Percentiles rank a stretch among this genome's conserved stretches.
Conservation (phyloP, 2,329 filamentous ascomycete species). For the Microcyclosporella mali region DNA sequence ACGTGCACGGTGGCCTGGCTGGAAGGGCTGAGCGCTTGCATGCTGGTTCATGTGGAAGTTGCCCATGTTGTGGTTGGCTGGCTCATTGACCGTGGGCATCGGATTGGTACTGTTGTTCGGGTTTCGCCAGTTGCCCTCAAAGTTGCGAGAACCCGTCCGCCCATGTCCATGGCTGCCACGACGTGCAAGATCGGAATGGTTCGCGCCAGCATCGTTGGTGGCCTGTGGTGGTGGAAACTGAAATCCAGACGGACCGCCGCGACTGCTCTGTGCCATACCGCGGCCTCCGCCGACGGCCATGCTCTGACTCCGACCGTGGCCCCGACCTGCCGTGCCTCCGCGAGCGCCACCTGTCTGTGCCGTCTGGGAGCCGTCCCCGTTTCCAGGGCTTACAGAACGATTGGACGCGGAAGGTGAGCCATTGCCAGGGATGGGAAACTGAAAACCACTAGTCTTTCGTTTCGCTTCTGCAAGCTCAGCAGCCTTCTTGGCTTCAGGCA, state of each 20-base stretch:
- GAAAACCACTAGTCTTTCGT: constrained; percentile 85
- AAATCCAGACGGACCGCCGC: constrained; percentile 63
- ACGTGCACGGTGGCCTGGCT: constrained; percentile 83
- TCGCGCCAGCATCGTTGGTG: constrained; percentile 47
- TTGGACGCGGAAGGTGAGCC: constrained; percentile 42
- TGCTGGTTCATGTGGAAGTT: constrained; percentile 67
- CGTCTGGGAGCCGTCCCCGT: constrained; percentile 22
- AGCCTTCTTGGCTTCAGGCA: constrained; percentile 95
- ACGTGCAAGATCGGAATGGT: constrained; percentile 60
- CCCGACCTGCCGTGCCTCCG: constrained; percentile 36
- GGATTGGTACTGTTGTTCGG: constrained; percentile 40
- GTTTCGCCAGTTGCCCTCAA: constrained; percentile 96
- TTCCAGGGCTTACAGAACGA: constrained; percentile 53
- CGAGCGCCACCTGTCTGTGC: constrained; percentile 25
- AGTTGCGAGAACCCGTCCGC: constrained; percentile 81
- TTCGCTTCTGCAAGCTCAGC: constrained; percentile 96
- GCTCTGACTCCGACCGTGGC: constrained; percentile 73
- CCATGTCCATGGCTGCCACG: constrained; percentile 74
- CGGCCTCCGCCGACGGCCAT: constrained; percentile 70
- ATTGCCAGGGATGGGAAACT: constrained; percentile 74
- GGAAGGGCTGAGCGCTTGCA: constrained; percentile 66
- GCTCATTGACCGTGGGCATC: constrained; percentile 38
- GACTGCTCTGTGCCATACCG: constrained; percentile 52
- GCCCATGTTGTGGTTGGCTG: constrained; percentile 47
- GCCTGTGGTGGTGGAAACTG: constrained; percentile 53